Evolutionary conservation across 768 basidiomycete species (phyloP), one percentile per base, ranked within the genome.

Genomic region (Lentinus tigrinus): DNA sequence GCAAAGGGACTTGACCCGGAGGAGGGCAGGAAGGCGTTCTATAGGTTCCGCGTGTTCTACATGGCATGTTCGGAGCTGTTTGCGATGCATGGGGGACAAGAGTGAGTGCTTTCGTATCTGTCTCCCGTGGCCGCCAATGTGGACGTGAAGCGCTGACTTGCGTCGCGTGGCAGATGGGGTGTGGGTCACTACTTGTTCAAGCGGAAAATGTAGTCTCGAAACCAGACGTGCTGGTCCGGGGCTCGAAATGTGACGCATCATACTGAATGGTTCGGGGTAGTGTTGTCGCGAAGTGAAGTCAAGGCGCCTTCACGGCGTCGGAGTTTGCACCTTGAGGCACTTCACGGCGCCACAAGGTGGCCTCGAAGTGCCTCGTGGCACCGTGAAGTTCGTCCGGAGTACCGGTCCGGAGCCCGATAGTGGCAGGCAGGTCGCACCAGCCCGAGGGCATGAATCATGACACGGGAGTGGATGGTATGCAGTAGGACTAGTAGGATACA

Each of bases 31-130:
- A 86, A 84, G 69, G 75, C 78, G 27, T 90, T 84, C 67, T 80
- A 85, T 62, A 72, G 82, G 59, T 88, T 87, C 68, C 75, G 87
- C 16, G 84, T 88, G 11, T 89, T 89, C 70, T 89, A 85, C 66
- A 78, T 89, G 70, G 85, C 87, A 10, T 87, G 85, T 63, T 83
- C 84, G 1, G 88, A 89, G 67, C 74, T 89, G 48, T 91, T 89
- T 67, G 81, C 74, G 13, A 72, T 84, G 69, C 78, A 87, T 63
- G 67, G 68, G 3, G 87, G 88, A 11, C 76, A 88, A 69, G 80
- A 84, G 78, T 89, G 72, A 73, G 87, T 63, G 36, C 31, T 66
- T 75, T 27, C 11, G 19, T 27, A 64, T 58, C 57, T 36, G 52
- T 68, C 14, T 58, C 59, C 27, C 62, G 39, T 31, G 31, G 6